Percentiles rank a stretch among this genome's conserved stretches.
Evolutionary conservation across 768 basidiomycete species (phyloP).

Genomic region (Russula emetica): DNA sequence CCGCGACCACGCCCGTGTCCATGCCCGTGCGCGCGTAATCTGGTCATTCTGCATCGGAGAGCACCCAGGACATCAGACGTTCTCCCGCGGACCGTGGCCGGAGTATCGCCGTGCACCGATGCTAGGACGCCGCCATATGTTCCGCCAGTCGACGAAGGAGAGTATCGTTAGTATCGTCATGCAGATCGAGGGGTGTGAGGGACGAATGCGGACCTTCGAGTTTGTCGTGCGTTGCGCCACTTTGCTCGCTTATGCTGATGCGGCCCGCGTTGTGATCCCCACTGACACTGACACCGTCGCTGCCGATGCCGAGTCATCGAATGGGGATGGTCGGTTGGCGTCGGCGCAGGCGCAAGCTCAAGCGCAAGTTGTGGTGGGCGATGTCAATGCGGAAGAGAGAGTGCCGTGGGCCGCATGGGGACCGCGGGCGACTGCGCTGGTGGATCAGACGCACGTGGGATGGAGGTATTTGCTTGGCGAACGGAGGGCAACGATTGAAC

Average conservation of each 20-base stretch:
- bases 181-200: neutral
- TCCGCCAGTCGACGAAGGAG: neutral
- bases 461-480: neutral
- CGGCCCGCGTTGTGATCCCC: neutral
- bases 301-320: neutral
- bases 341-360: neutral
- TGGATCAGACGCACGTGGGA: neutral
- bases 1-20: no score
- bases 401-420: constrained; percentile 13
- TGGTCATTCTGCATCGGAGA: neutral
- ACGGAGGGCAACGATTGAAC: constrained; percentile 1
- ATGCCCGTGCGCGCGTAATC: neutral
- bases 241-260: neutral
- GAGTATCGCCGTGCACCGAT: neutral
- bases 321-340: neutral
- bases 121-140: neutral
- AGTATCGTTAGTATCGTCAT: constrained; percentile 6
- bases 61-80: neutral
- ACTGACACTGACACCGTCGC: neutral
- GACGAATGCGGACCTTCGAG: neutral
- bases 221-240: neutral
- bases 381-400: neutral
- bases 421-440: constrained; percentile 7
- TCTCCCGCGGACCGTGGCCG: constrained; percentile 5
- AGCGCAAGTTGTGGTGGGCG: neutral